Conservation (phyloP, 2,329 filamentous ascomycete genomes). For the Pseudocercospora macadamiae region DNA sequence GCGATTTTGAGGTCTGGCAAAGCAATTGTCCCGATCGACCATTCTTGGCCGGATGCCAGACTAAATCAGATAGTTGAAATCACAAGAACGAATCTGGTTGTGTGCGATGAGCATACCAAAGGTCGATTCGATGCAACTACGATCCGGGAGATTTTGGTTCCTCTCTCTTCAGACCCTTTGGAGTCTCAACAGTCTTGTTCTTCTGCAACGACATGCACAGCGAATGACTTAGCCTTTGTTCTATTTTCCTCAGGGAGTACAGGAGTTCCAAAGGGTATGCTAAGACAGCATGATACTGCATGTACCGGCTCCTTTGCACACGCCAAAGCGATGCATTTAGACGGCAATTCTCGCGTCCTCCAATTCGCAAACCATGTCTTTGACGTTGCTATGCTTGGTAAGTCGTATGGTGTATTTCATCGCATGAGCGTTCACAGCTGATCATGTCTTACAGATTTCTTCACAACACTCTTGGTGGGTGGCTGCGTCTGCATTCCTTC, state of each 20-base stretch:
- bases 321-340: slow-evolving; percentile 3
- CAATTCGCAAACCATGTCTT: slow-evolving; percentile 7
- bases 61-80: not conserved
- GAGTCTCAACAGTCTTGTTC: slow-evolving; percentile 37
- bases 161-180: not conserved
- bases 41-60: slow-evolving; percentile 7
- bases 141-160: not conserved
- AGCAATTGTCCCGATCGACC: slow-evolving; percentile 27
- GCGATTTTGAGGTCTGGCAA: slow-evolving; percentile 43
- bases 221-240: slow-evolving; percentile 29
- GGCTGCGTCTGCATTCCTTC: not conserved
- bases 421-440: not conserved
- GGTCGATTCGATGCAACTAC: not conserved
- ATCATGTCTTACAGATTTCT: not conserved
- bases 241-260: slow-evolving; percentile 8
- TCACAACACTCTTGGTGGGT: not conserved
- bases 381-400: slow-evolving; percentile 6
- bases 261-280: slow-evolving; percentile 11
- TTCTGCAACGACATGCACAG: not conserved
- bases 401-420: not conserved
- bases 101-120: not conserved
- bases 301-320: slow-evolving; percentile 1
- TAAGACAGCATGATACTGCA: slow-evolving; percentile 6
- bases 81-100: not conserved
- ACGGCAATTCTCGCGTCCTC: not conserved